phyloP scores from a whole-genome alignment of 805 yeast species.

The Barnettozyma botsteinii region DNA sequence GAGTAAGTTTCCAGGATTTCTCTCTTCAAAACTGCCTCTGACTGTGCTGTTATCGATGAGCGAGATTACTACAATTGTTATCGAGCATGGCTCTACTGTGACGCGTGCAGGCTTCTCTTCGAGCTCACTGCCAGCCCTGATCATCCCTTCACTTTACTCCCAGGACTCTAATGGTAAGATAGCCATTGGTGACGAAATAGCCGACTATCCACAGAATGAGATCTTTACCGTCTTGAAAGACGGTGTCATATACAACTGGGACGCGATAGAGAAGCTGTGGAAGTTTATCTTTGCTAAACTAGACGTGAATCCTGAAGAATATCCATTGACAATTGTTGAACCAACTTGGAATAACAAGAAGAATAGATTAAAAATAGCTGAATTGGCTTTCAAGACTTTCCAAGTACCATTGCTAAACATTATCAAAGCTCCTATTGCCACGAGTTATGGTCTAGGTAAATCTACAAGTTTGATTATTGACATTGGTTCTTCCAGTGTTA shows the following conservation, averaged over 20 bases:
- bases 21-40: no score
- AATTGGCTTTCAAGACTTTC: conserved; percentile 69
- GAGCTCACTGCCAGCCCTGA: conserved; percentile 55
- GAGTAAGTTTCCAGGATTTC: no score
- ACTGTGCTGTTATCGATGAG: no score
- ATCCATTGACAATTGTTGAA: conserved; percentile 59
- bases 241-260: conserved; percentile 70
- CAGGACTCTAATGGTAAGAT: conserved; percentile 24
- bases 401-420: conserved; percentile 73
- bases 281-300: conserved; percentile 50
- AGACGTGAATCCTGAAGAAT: conserved; percentile 50
- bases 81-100: conserved; percentile 59
- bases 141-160: conserved; percentile 52
- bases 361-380: conserved; percentile 51
- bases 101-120: conserved; percentile 70
- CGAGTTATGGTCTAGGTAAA: conserved; percentile 71
- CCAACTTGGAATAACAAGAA: conserved; percentile 65
- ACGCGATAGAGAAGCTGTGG: conserved; percentile 64
- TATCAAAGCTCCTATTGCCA: conserved; percentile 71
- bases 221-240: conserved; percentile 53
- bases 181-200: conserved; percentile 44
- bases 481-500: conserved; percentile 62
- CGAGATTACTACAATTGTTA: conserved; percentile 54
- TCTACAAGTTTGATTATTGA: conserved; percentile 77
- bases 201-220: conserved; percentile 24